These are phyloP conservation scores for Suhomyces sp. DNA, from an alignment of 805 yeast genomes.

Conservation along the genomic window DNA sequence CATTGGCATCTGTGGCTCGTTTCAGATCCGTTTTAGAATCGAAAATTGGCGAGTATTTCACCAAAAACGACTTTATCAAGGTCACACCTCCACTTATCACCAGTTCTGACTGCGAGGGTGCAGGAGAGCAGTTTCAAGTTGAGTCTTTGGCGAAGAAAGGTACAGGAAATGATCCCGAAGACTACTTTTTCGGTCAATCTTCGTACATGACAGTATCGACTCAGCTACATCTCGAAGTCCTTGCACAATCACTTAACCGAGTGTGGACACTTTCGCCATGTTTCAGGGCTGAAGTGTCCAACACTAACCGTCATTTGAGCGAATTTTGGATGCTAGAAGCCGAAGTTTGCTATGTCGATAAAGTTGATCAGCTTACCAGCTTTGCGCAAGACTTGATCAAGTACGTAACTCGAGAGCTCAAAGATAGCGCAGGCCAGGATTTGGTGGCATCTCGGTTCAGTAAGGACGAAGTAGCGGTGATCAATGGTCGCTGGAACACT, in stretches of 20 bases:
- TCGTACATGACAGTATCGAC: conserved; percentile 86
- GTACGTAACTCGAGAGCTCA: conserved; percentile 27
- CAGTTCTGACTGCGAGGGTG: conserved; percentile 94
- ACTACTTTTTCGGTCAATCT: conserved; percentile 58
- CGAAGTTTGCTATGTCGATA: conserved; percentile 67
- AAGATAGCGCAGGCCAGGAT: conserved; percentile 27
- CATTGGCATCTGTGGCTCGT: conserved; percentile 64
- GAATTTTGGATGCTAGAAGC: conserved; percentile 99
- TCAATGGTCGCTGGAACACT: conserved; percentile 57
- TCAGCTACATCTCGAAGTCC: conserved; percentile 83
- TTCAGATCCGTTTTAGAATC: conserved; percentile 68
- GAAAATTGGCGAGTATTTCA: conserved; percentile 53
- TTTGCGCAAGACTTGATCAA: conserved; percentile 73
- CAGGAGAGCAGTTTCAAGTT: conserved; percentile 82
- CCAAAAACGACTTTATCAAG: conserved; percentile 54
- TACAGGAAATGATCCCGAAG: background rate
- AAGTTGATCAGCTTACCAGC: conserved; percentile 56
- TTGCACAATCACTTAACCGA: conserved; percentile 68
- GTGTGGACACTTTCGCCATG: conserved; percentile 92
- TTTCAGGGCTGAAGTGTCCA: conserved; percentile 89
- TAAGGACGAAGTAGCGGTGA: conserved; percentile 32
- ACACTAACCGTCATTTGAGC: conserved; percentile 85
- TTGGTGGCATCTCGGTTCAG: conserved; percentile 36
- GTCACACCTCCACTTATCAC: conserved; percentile 87
- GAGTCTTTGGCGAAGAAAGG: conserved; percentile 23